Evolutionary conservation across 2,329 filamentous ascomycete genomes (phyloP), one percentile per base, ranked within the genome.

Genomic region (Penicillium hordei): DNA sequence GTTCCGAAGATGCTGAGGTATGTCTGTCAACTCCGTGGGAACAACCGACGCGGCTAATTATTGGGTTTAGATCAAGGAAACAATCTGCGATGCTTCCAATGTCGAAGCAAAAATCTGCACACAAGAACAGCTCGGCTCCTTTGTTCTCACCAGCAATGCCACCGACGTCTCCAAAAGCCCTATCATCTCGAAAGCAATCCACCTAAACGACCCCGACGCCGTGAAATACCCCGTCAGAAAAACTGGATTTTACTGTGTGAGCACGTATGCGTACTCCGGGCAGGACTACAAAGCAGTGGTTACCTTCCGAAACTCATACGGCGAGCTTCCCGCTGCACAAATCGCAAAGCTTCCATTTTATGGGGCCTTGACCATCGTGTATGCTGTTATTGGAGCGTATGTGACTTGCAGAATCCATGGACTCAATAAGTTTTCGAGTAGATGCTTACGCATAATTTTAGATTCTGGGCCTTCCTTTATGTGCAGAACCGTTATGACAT

Each of bases 281-380:
- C 75, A 82, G 57, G 82, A 90, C 44, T 99, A 95, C 72, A 84
- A 82, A 46, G 93, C 89, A 8, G 84, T 94, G 15, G 88, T 94
- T 43, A 93, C 94, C 69, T 99, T 97, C 75, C 87, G 93, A 61
- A 97, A 99, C 75, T 90, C 94, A 3, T 99, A 95, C 72, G 94
- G 94, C 72, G 93, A 99, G 79, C 87, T 99, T 55, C 90, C 93
- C 5, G 94, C 92, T 8, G 92, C 92, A 1, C 93, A 99, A 75
- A 97, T 99, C 64, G 89, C 95, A 21, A 99, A 99, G 76, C 82
- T 99, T 58, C 93, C 94, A 2, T 99, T 99, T 74, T 99, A 99
- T 70, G 94, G 93, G 46, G 93, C 89, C 57, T 87, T 97, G 65
- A 93, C 93, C 0, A 93, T 99, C 62, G 86, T 96, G 33, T 99